These are phyloP conservation scores for Guadua angustifolia DNA, from an alignment of 176 grass and related monocot species.

Conservation along the genomic window DNA sequence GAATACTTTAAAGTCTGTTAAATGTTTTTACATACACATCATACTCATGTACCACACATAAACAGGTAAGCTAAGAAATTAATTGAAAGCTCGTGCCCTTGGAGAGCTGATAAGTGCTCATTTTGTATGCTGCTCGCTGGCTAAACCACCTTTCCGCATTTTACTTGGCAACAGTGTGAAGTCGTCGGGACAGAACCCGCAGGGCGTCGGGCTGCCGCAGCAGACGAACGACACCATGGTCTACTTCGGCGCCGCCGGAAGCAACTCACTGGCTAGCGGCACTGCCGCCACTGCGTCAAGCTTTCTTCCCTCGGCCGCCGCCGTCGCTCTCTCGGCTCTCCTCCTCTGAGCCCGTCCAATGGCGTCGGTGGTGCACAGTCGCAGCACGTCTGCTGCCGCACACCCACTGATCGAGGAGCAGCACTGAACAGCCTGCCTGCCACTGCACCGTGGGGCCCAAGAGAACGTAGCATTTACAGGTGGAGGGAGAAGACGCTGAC, in stretches of 20 bases:
- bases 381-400: background rate
- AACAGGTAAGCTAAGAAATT: no score
- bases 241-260: conserved; percentile 38
- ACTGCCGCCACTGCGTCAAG: background rate
- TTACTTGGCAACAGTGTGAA: conserved; percentile 45
- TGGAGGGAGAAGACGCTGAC: background rate
- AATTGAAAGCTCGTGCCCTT: no score
- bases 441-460: background rate
- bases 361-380: no score
- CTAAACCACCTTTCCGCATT: background rate
- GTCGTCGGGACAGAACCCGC: conserved; percentile 52
- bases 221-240: conserved; percentile 58
- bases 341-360: background rate
- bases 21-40: no score
- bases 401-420: no score
- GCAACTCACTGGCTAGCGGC: background rate
- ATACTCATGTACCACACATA: no score
- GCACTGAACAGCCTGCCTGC: background rate
- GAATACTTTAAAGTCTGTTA: no score
- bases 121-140: background rate
- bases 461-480: no score
- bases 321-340: background rate
- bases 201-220: conserved; percentile 46
- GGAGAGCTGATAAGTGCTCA: no score
- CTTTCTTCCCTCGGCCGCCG: background rate